phyloP scores from a whole-genome alignment of 169 alveolate genomes.

The Babesia sp. region DNA sequence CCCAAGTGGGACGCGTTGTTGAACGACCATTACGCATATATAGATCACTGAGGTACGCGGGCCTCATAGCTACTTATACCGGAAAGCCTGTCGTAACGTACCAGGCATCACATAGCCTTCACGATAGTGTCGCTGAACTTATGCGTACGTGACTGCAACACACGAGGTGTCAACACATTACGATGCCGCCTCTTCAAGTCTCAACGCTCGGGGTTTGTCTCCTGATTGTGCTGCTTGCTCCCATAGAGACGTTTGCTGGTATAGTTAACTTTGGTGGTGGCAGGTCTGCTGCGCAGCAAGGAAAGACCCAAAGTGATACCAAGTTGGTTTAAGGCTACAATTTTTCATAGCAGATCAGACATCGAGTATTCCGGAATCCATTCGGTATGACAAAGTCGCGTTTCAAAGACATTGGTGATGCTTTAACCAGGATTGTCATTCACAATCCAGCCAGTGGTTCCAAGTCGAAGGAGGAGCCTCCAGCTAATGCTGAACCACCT shows the following conservation, averaged over 20 bases:
- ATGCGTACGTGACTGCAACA: too few relatives aligned
- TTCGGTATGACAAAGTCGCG: not conserved
- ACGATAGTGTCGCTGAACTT: too few relatives aligned
- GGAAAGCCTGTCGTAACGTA: too few relatives aligned
- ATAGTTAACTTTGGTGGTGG: not conserved
- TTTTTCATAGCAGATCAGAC: not conserved
- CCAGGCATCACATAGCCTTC: too few relatives aligned
- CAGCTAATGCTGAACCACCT: too few relatives aligned
- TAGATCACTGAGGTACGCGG: not conserved
- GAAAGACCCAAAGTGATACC: not conserved
- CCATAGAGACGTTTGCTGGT: not conserved
- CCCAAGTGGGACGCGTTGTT: not conserved
- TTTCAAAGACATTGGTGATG: not conserved
- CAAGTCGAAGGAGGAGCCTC: too few relatives aligned
- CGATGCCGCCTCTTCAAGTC: too few relatives aligned
- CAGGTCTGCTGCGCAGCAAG: not conserved
- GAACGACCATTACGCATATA: constrained; percentile 3
- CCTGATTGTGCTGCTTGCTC: not conserved
- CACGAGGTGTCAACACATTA: too few relatives aligned
- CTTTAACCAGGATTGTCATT: not conserved
- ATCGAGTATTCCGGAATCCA: not conserved
- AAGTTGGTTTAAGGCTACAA: not conserved
- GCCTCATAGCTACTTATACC: too few relatives aligned
- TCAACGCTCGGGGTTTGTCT: not conserved
- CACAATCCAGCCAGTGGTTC: too few relatives aligned